phyloP scores from a whole-genome alignment of 345 rosid genomes.

The Carallia pectinifolia region DNA sequence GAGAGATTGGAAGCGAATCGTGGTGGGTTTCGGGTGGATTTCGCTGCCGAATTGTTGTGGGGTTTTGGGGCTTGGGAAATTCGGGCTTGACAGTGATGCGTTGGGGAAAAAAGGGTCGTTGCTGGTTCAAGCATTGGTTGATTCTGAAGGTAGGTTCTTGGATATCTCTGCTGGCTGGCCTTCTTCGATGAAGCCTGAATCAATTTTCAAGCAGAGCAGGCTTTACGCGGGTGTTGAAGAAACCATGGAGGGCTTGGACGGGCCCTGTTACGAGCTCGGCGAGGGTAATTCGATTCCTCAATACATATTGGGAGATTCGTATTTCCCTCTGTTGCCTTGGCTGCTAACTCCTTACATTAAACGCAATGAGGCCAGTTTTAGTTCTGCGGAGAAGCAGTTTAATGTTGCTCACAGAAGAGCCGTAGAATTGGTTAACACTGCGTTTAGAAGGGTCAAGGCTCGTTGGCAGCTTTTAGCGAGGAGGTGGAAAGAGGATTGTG shows the following conservation, averaged over 20 bases:
- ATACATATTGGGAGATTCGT: constrained; percentile 59
- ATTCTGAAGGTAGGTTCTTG: constrained; percentile 57
- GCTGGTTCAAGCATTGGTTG: constrained; percentile 78
- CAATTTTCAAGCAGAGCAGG: constrained; percentile 48
- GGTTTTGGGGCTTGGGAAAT: constrained; percentile 59
- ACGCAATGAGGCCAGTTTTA: constrained; percentile 42
- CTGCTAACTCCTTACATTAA: constrained; percentile 58
- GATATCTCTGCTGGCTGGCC: constrained; percentile 94
- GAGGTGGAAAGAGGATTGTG: constrained; percentile 60
- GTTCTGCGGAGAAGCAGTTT: constrained; percentile 46
- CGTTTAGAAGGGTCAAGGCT: constrained; percentile 48
- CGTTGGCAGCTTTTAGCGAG: constrained; percentile 63
- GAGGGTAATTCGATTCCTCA: constrained; percentile 52
- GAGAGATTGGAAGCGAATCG: constrained; percentile 36
- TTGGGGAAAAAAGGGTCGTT: constrained; percentile 46
- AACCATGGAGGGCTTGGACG: constrained; percentile 45
- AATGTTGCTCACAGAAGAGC: constrained; percentile 46
- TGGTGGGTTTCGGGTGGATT: constrained; percentile 52
- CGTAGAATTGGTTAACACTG: constrained; percentile 40
- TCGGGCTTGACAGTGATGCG: constrained; percentile 45
- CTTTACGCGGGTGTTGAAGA: constrained; percentile 45
- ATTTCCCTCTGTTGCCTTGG: constrained; percentile 74
- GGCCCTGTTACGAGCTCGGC: constrained; percentile 36
- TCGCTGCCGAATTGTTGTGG: constrained; percentile 76
- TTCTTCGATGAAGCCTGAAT: constrained; percentile 40